These are phyloP conservation scores for Eucalyptus polybractea DNA, from an alignment of 345 rosid genomes.

Conservation along the genomic window DNA sequence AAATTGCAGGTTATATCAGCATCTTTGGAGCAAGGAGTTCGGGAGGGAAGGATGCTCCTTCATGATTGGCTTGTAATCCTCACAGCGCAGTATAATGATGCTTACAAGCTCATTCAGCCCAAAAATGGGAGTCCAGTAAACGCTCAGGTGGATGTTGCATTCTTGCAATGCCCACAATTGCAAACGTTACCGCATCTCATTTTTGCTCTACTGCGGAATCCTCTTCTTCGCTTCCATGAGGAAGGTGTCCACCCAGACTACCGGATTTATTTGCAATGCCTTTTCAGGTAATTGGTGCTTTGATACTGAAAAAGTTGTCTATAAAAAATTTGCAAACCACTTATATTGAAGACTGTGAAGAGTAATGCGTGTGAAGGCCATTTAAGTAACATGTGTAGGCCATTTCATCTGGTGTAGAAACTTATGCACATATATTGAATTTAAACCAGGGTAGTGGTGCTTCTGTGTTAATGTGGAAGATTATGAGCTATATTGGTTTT, in stretches of 20 bases:
- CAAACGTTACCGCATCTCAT: conserved; percentile 80
- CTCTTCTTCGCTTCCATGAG: conserved; percentile 88
- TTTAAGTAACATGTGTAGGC: not conserved
- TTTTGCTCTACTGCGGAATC: conserved; percentile 90
- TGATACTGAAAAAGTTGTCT: not conserved
- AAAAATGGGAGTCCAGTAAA: conserved; percentile 44
- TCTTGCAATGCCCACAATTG: conserved; percentile 88
- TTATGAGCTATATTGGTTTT: not conserved
- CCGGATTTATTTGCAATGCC: conserved; percentile 89
- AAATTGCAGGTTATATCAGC: conserved; percentile 61
- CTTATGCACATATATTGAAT: not conserved
- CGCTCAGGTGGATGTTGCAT: conserved; percentile 70
- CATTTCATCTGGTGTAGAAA: not conserved
- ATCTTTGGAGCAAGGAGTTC: conserved; percentile 83
- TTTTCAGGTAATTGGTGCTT: conserved; percentile 59
- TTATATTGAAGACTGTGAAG: not conserved
- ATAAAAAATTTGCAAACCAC: not conserved
- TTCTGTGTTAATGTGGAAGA: not conserved
- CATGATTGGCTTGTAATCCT: conserved; percentile 97
- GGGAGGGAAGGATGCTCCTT: conserved; percentile 88
- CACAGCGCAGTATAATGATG: conserved; percentile 74
- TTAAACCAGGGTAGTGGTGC: not conserved
- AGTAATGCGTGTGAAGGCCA: not conserved
- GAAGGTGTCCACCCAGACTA: conserved; percentile 99
- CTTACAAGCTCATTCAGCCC: conserved; percentile 49